Evolutionary conservation across 805 yeast genomes (phyloP), one percentile per base, ranked within the genome.

Genomic region (Wickerhamomyces pijperi): DNA sequence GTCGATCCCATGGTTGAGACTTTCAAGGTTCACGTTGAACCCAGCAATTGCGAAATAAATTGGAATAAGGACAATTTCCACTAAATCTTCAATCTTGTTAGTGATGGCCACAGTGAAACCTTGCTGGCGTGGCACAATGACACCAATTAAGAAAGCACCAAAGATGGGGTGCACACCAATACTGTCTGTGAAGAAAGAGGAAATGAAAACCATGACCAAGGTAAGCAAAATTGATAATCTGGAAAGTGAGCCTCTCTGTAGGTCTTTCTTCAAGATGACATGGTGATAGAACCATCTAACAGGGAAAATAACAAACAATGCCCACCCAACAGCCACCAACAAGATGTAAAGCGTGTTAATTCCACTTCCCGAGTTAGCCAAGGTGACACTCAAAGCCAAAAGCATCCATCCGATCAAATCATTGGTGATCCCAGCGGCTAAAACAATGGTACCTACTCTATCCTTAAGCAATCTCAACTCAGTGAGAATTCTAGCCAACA

Each of bases 161-260:
- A 83, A 83, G 48, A 83, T 83, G 0, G 92, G 82, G 58, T 83
- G 94, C 11, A 82, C 90, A 5, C 94, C 94, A 45, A 83, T 79
- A 41, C 83, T 80, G 54, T 82, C 88, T 2, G 94, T 83, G 54
- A 74, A 81, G 58, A 82, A 83, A 2, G 92, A 75, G 4, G 88
- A 79, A 4, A 70, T 55, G 43, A 83, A 72, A 46, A 76, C 78
- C 40, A 75, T 53, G 8, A 74, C 46, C 39, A 83, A 48, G 25
- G 81, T 72, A 25, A 70, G 52, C 59, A 76, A 59, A 43, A 80
- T 72, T 31, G 78, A 73, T 21, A 74, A 51, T 36, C 81, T 76
- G 2, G 84, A 72, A 12, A 87, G 84, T 15, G 64, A 64, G 2
- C 82, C 81, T 25, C 73, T 63, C 35, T 70, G 67, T 43, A 79